A percentile compares a stretch with the other conserved stretches of the same genome.
These are phyloP conservation scores for Aspergillus pseudonomiae DNA, from an alignment of 2,329 filamentous ascomycete genomes.

Conservation along the genomic window DNA sequence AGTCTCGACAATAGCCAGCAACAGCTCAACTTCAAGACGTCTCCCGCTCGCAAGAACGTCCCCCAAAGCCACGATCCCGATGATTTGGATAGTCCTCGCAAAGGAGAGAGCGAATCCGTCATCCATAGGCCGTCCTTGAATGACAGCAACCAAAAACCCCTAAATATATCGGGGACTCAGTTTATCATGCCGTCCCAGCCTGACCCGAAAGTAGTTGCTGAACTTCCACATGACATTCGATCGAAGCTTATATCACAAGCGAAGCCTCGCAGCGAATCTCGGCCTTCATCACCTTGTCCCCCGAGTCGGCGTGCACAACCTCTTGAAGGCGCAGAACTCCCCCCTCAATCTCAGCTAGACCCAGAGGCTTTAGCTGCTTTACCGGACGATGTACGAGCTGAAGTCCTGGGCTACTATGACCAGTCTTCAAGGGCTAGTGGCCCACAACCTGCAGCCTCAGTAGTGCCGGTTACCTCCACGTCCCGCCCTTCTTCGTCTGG, in stretches of 20 bases:
- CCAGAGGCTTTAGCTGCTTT: conserved; percentile 80
- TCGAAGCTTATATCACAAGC: conserved; percentile 69
- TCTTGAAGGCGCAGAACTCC: conserved; percentile 46
- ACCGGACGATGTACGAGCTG: conserved; percentile 81
- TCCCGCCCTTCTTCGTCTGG: conserved; percentile 47
- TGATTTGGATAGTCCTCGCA: conserved; percentile 47
- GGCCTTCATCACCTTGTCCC: conserved; percentile 38
- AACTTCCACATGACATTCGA: conserved; percentile 81
- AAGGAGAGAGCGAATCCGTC: conserved; percentile 36
- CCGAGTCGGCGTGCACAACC: conserved; percentile 26
- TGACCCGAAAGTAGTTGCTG: conserved; percentile 78
- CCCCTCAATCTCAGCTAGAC: conserved; percentile 77
- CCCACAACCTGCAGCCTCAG: conserved; percentile 42
- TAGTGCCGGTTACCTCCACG: conserved; percentile 56
- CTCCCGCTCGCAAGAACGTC: conserved; percentile 33
- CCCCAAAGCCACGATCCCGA: conserved; percentile 50
- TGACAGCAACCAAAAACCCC: conserved; percentile 57
- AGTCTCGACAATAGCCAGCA: conserved; percentile 74
- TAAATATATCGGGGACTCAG: conserved; percentile 85
- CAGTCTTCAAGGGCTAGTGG: conserved; percentile 30
- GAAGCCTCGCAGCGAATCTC: conserved; percentile 26
- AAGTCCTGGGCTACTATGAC: conserved; percentile 74
- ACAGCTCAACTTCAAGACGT: conserved; percentile 69
- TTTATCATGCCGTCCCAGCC: conserved; percentile 84
- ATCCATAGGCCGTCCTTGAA: conserved; percentile 35